Conservation (phyloP, 257 asterid genomes). For the Ocimum tenuiflorum region DNA sequence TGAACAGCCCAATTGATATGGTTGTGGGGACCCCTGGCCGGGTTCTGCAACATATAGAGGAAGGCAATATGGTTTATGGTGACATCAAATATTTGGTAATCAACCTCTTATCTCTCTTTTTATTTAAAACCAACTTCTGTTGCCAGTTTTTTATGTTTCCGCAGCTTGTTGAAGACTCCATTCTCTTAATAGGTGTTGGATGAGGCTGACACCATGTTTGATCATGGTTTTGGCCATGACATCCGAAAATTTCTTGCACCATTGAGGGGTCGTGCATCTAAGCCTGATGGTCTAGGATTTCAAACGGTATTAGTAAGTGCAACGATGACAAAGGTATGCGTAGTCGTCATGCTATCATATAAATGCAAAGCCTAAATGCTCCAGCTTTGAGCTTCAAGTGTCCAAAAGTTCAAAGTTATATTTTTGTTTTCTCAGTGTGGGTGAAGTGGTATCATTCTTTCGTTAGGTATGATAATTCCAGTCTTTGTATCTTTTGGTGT, state of each 20-base stretch:
- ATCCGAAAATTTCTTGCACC: slow-evolving; percentile 85
- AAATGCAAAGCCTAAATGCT: not conserved
- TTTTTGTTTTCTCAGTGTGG: not conserved
- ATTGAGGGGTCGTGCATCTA: slow-evolving; percentile 70
- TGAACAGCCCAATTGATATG: slow-evolving; percentile 89
- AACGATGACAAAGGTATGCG: slow-evolving; percentile 86
- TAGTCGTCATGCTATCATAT: not conserved
- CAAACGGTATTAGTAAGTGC: slow-evolving; percentile 95
- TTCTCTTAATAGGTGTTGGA: slow-evolving; percentile 71
- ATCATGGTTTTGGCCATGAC: slow-evolving; percentile 97
- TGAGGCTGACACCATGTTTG: slow-evolving; percentile 99
- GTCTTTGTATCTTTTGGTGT: not conserved
- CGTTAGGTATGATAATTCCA: slow-evolving; percentile 10
- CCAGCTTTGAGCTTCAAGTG: not conserved
- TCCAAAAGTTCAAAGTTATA: not conserved
- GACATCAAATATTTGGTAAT: slow-evolving; percentile 87
- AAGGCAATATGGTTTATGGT: slow-evolving; percentile 91
- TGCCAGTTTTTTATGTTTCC: not conserved
- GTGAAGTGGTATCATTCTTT: not conserved
- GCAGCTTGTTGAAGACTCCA: slow-evolving; percentile 18
- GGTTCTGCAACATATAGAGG: slow-evolving; percentile 92
- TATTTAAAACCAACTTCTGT: not conserved
- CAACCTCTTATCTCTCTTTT: slow-evolving; percentile 5
- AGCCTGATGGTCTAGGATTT: slow-evolving; percentile 57
- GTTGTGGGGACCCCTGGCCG: slow-evolving; percentile 98